A percentile compares a stretch with the other conserved stretches of the same genome.
Conservation (phyloP, 495 filamentous ascomycete genomes). For the Tuber brumale region DNA sequence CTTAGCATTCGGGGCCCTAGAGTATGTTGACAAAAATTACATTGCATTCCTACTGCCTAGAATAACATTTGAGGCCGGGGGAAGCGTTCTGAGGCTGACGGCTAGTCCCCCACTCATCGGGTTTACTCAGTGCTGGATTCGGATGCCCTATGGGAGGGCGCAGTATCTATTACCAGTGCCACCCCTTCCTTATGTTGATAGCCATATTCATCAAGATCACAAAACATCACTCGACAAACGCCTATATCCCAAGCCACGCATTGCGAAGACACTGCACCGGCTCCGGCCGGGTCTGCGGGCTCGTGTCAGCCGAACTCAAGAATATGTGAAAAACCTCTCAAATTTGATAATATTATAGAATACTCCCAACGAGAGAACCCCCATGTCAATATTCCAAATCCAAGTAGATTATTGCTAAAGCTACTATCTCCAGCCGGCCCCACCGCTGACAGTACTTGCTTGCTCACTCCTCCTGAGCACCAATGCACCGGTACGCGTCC, state of each 20-base stretch:
- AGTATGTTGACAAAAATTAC: background rate
- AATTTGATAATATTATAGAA: constrained; percentile 1
- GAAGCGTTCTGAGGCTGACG: background rate
- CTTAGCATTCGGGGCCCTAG: background rate
- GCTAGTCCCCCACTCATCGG: background rate
- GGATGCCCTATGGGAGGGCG: background rate
- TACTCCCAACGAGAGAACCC: background rate
- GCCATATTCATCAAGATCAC: background rate
- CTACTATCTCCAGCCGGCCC: background rate
- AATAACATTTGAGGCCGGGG: background rate
- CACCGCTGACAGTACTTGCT: background rate
- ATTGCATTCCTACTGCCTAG: background rate
- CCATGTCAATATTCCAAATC: background rate
- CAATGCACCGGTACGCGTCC: no score
- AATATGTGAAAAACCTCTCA: background rate
- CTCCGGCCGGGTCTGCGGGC: background rate
- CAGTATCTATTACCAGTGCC: background rate
- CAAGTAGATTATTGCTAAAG: background rate
- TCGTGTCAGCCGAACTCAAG: background rate
- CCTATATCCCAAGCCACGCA: background rate
- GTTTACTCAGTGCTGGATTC: background rate
- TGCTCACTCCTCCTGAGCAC: background rate
- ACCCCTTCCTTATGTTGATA: background rate
- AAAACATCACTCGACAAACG: background rate
- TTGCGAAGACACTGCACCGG: background rate